phyloP scores from a whole-genome alignment of 305 asterid genomes.

The Petunia hybrid region DNA sequence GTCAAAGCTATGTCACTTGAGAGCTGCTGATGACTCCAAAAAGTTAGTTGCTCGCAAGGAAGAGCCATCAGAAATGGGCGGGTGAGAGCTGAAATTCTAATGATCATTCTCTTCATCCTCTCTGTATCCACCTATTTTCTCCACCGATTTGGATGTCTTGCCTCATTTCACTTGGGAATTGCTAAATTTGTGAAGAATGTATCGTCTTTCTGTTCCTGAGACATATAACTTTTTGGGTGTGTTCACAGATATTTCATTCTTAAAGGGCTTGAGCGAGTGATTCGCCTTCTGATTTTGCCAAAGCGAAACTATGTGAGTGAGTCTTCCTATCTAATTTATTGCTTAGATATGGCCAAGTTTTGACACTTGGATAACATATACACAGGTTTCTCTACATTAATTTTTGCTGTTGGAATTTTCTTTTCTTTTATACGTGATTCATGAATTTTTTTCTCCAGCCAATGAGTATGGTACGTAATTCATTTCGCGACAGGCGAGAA shows the following conservation, averaged over 20 bases:
- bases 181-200: neutral
- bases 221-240: conserved; percentile 14
- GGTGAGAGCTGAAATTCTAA: conserved; percentile 56
- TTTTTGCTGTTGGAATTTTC: conserved; percentile 13
- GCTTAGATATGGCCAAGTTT: neutral
- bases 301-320: conserved; percentile 87
- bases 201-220: neutral
- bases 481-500: conserved; percentile 87
- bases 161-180: conserved; percentile 31
- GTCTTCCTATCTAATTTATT: conserved; percentile 25
- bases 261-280: conserved; percentile 95
- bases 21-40: conserved; percentile 56
- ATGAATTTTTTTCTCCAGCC: conserved; percentile 63
- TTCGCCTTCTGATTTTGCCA: conserved; percentile 83
- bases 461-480: conserved; percentile 75
- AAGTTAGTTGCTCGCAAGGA: conserved; percentile 66
- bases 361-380: neutral
- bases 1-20: conserved; percentile 87
- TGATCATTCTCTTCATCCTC: conserved; percentile 20
- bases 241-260: conserved; percentile 78
- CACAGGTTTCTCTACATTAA: conserved; percentile 26
- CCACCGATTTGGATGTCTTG: conserved; percentile 21
- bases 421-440: conserved; percentile 23
- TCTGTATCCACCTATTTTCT: conserved; percentile 29
- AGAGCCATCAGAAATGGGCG: conserved; percentile 99